phyloP scores from a whole-genome alignment of 345 rosid genomes.

The Streptanthus diversifolius region DNA sequence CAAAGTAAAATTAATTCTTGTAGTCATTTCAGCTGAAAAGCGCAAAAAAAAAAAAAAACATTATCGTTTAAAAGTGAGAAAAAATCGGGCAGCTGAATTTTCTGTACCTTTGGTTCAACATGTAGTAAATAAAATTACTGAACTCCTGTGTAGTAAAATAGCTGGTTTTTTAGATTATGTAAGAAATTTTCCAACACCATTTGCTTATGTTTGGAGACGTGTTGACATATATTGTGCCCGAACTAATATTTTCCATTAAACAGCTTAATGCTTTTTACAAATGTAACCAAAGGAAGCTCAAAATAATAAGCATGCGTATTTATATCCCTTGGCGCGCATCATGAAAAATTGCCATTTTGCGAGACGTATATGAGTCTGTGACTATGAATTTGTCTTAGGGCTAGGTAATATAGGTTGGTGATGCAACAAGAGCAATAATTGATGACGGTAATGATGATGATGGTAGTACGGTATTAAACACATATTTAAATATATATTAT shows the following conservation, averaged over 20 bases:
- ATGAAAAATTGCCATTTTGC: constrained; percentile 27
- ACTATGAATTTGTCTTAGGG: constrained; percentile 11
- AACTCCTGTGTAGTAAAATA: background rate
- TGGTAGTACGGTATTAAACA: constrained; percentile 9
- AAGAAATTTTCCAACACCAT: background rate
- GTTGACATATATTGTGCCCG: background rate
- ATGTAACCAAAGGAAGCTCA: background rate
- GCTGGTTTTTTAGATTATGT: no score
- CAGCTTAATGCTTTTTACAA: background rate
- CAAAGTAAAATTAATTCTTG: background rate
- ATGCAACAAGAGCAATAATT: constrained; percentile 29
- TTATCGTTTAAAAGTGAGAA: background rate
- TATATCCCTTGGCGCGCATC: constrained; percentile 9
- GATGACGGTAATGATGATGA: constrained; percentile 24
- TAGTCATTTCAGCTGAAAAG: background rate
- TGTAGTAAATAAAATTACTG: background rate
- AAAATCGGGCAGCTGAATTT: background rate
- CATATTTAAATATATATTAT: no score
- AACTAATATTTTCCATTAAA: background rate
- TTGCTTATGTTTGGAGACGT: background rate
- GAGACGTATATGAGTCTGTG: constrained; percentile 22
- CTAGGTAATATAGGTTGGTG: constrained; percentile 31
- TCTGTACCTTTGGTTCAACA: no score
- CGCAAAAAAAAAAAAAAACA: background rate
- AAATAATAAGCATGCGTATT: background rate